phyloP scores from a whole-genome alignment of 192 early-diverging fungal genomes.

The Entomortierella beljakovae region DNA sequence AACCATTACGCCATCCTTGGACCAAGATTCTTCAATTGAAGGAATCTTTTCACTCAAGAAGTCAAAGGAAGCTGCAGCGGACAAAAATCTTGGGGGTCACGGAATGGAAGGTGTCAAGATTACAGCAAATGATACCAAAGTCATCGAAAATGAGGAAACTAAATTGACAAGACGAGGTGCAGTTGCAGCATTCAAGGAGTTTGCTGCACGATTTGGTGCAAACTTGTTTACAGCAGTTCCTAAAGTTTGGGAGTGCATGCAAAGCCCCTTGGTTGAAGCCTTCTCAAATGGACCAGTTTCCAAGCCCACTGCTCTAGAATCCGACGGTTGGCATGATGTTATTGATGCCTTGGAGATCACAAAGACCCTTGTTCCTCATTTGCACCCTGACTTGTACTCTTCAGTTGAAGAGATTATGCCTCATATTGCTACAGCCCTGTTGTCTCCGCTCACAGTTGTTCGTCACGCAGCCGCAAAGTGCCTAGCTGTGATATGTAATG shows the following conservation, averaged over 20 bases:
- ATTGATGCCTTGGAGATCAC: slow-evolving; percentile 84
- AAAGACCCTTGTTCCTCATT: slow-evolving; percentile 68
- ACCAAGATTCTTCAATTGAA: slow-evolving; percentile 55
- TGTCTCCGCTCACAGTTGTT: slow-evolving; percentile 77
- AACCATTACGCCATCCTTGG: slow-evolving; percentile 71
- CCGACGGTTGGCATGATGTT: slow-evolving; percentile 68
- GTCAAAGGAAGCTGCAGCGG: slow-evolving; percentile 53
- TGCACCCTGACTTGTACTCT: slow-evolving; percentile 60
- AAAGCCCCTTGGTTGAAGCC: slow-evolving; percentile 56
- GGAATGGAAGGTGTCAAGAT: slow-evolving; percentile 55
- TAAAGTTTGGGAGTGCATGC: slow-evolving; percentile 75
- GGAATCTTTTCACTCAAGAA: slow-evolving; percentile 67
- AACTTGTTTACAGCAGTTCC: slow-evolving; percentile 77
- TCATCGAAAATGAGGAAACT: slow-evolving; percentile 63
- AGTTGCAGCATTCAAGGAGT: slow-evolving; percentile 65
- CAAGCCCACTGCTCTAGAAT: slow-evolving; percentile 42
- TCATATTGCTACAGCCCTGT: slow-evolving; percentile 71
- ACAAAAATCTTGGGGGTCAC: slow-evolving; percentile 29
- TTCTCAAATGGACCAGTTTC: slow-evolving; percentile 44
- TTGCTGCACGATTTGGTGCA: slow-evolving; percentile 75
- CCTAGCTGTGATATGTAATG: slow-evolving; percentile 77
- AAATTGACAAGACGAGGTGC: slow-evolving; percentile 77
- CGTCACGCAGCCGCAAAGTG: slow-evolving; percentile 84
- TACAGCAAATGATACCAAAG: slow-evolving; percentile 32
- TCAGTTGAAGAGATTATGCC: slow-evolving; percentile 71